phyloP scores from a whole-genome alignment of 2,329 filamentous ascomycete genomes.

The Microcyclospora pomicola region DNA sequence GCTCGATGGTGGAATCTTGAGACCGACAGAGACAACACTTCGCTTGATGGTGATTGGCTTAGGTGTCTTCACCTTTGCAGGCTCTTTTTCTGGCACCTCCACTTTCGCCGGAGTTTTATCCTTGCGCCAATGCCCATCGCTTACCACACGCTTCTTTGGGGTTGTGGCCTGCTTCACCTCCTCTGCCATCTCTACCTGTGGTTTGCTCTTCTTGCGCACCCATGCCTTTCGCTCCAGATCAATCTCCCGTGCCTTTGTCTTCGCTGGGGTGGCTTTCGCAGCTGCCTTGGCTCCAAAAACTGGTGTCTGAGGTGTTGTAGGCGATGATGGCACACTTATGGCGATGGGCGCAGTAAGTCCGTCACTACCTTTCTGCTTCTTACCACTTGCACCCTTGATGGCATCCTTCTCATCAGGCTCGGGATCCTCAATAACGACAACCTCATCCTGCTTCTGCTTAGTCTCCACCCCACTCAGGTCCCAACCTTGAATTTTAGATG shows the following conservation, averaged over 20 bases:
- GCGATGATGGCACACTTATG: neutral
- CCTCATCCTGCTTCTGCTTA: slow-evolving; percentile 15
- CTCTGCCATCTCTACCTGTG: slow-evolving; percentile 27
- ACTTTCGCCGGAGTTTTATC: slow-evolving; percentile 15
- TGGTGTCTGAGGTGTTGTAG: slow-evolving; percentile 2
- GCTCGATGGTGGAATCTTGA: slow-evolving; percentile 21
- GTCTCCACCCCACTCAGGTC: slow-evolving; percentile 16
- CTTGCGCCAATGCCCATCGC: slow-evolving; percentile 68
- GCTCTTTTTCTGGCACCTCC: slow-evolving; percentile 9
- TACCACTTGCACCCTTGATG: slow-evolving; percentile 3
- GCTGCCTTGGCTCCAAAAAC: slow-evolving; percentile 9
- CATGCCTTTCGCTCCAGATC: slow-evolving; percentile 23
- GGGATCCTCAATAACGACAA: slow-evolving; percentile 11
- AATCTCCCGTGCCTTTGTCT: slow-evolving; percentile 10
- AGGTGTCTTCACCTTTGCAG: slow-evolving; percentile 14
- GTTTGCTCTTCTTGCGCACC: slow-evolving; percentile 22
- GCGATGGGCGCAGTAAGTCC: neutral
- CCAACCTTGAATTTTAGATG: slow-evolving; percentile 21
- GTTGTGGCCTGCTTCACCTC: slow-evolving; percentile 42
- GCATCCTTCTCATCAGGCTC: slow-evolving; percentile 3
- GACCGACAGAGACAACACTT: slow-evolving; percentile 19
- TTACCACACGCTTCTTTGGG: slow-evolving; percentile 84
- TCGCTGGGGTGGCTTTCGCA: slow-evolving; percentile 5
- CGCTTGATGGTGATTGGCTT: slow-evolving; percentile 17
- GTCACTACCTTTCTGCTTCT: neutral